Evolutionary conservation across 148 eudicot species (phyloP).

Genomic region (Vaccinium myrtillus): DNA sequence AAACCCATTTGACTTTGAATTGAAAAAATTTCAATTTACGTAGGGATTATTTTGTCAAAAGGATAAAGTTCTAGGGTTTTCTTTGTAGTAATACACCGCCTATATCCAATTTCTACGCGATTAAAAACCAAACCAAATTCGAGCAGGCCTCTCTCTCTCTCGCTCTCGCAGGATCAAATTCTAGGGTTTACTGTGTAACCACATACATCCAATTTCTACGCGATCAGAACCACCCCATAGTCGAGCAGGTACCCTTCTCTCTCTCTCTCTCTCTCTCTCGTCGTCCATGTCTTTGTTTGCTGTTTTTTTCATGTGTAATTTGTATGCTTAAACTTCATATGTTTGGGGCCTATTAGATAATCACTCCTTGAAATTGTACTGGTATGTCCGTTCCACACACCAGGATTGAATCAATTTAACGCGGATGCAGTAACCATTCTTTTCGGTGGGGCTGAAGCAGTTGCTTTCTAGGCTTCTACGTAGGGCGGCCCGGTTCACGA

Average conservation of each 20-base stretch:
- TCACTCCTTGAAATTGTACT: no score
- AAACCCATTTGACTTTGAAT: neutral
- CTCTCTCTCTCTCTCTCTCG: no score
- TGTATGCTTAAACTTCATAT: neutral
- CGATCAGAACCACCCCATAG: no score
- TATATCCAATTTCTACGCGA: neutral
- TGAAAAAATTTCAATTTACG: neutral
- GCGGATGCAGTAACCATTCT: no score
- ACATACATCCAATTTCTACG: no score
- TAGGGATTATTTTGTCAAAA: neutral
- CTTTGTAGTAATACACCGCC: neutral
- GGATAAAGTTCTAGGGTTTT: neutral
- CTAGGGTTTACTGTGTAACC: neutral
- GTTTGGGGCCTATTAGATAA: neutral
- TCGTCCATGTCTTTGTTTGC: neutral
- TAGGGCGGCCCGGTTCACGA: no score
- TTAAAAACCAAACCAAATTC: neutral
- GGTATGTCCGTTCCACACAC: no score
- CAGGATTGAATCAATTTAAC: no score
- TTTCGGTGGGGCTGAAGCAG: no score
- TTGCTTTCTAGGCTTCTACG: no score
- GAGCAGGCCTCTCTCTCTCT: neutral
- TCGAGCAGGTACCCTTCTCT: neutral
- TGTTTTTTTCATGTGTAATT: neutral
- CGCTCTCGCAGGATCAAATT: neutral